Evolutionary conservation across 495 filamentous ascomycete genomes (phyloP).

Genomic region (Tuber calosporum): DNA sequence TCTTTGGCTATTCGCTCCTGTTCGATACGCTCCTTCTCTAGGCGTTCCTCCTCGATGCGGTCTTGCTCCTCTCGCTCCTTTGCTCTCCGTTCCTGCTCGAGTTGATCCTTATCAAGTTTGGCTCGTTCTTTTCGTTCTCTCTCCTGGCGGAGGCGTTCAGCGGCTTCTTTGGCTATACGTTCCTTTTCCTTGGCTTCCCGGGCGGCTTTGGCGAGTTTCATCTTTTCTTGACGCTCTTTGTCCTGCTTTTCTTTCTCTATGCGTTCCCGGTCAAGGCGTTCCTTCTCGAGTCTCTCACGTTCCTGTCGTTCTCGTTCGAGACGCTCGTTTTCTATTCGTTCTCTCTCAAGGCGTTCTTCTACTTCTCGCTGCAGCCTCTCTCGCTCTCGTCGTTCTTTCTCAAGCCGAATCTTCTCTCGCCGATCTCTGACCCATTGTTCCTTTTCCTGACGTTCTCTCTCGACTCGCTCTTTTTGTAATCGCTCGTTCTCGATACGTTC

Average conservation of each 20-base stretch:
- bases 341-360: conserved; percentile 26
- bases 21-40: conserved; percentile 32
- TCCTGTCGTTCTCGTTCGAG: conserved; percentile 46
- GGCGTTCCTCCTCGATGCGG: conserved; percentile 36
- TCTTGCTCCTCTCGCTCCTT: conserved; percentile 36
- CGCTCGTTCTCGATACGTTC: conserved; percentile 18
- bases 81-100: conserved; percentile 44
- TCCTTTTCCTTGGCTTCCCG: conserved; percentile 39
- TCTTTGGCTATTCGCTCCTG: conserved; percentile 39
- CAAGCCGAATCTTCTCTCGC: conserved; percentile 44
- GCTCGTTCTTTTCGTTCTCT: conserved; percentile 33
- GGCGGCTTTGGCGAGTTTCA: conserved; percentile 38
- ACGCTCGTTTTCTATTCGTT: conserved; percentile 40
- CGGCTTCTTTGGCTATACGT: conserved; percentile 33
- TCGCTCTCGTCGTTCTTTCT: conserved; percentile 43
- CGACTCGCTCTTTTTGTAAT: conserved; percentile 24
- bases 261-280: conserved; percentile 44
- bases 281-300: conserved; percentile 45
- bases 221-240: conserved; percentile 47
- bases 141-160: conserved; percentile 33
- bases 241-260: conserved; percentile 46
- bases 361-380: conserved; percentile 29
- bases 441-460: conserved; percentile 43
- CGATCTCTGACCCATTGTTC: conserved; percentile 51
- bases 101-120: conserved; percentile 37